A percentile compares a stretch with the other conserved stretches of the same genome.
These are phyloP conservation scores for Gillenia trifoliata DNA, from an alignment of 306 rosid species.

Conservation along the genomic window DNA sequence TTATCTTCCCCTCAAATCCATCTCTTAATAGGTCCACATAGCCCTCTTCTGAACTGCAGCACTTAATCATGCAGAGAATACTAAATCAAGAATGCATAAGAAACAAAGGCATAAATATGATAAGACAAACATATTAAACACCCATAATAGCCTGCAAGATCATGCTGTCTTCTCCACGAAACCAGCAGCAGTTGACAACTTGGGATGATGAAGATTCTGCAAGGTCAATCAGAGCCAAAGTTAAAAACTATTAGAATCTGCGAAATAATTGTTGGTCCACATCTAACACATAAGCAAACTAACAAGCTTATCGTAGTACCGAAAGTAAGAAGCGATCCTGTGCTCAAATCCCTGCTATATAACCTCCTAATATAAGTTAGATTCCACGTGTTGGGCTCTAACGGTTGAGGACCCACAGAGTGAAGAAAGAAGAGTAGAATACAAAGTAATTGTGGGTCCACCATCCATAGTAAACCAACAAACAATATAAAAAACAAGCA, in stretches of 20 bases:
- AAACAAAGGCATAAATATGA: background rate
- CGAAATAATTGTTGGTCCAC: background rate
- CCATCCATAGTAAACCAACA: background rate
- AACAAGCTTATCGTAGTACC: background rate
- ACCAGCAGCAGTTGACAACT: conserved; percentile 53
- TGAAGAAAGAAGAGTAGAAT: background rate
- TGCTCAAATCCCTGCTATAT: background rate
- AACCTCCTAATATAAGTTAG: background rate
- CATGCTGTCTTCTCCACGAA: conserved; percentile 80
- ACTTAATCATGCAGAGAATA: background rate
- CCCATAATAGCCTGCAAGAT: conserved; percentile 53
- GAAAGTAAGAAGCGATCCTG: background rate
- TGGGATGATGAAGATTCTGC: conserved; percentile 46
- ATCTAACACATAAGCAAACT: background rate
- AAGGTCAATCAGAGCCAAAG: background rate
- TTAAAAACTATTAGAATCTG: background rate
- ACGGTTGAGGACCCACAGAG: background rate
- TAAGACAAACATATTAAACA: background rate
- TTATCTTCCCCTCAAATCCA: conserved; percentile 52
- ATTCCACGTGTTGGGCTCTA: background rate
- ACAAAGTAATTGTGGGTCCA: background rate
- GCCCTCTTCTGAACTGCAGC: conserved; percentile 78
- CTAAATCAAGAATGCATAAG: background rate
- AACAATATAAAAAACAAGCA: background rate
- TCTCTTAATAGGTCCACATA: conserved; percentile 63